Conservation (phyloP, 2,329 filamentous ascomycete genomes). For the Sclerotiophoma versabilis region DNA sequence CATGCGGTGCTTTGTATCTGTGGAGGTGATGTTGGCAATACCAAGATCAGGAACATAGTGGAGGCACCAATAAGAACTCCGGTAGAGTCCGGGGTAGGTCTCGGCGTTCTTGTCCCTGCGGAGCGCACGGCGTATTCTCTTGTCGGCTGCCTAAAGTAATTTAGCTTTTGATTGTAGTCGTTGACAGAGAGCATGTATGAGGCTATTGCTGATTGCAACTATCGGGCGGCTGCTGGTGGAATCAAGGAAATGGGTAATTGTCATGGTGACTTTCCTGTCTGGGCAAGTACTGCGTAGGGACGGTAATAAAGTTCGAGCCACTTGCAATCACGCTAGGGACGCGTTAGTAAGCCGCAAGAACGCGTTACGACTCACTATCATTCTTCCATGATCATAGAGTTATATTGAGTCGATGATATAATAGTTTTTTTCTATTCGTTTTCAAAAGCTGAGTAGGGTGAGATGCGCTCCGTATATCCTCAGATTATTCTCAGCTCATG, state of each 20-base stretch:
- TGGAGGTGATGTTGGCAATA: not conserved
- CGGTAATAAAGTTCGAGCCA: no score
- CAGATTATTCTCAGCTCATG: no score
- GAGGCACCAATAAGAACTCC: constrained; percentile 1
- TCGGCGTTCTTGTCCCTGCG: constrained; percentile 17
- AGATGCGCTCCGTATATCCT: no score
- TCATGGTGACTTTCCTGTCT: not conserved
- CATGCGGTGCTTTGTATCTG: not conserved
- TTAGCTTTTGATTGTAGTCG: not conserved
- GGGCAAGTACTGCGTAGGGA: not conserved
- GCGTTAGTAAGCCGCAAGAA: not conserved
- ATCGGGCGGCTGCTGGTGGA: not conserved
- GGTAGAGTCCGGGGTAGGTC: not conserved
- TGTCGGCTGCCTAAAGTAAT: constrained; percentile 14
- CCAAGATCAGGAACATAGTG: constrained; percentile 9
- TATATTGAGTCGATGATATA: no score
- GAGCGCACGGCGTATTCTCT: constrained; percentile 4
- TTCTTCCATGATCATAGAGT: not conserved
- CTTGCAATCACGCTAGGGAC: not conserved
- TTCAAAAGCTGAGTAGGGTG: no score
- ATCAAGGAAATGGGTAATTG: not conserved
- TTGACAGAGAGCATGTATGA: not conserved
- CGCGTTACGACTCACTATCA: not conserved
- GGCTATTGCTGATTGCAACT: not conserved
- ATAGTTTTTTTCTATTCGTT: no score